Evolutionary conservation across 768 basidiomycete genomes (phyloP).

Genomic region (Mycena epipterygia): DNA sequence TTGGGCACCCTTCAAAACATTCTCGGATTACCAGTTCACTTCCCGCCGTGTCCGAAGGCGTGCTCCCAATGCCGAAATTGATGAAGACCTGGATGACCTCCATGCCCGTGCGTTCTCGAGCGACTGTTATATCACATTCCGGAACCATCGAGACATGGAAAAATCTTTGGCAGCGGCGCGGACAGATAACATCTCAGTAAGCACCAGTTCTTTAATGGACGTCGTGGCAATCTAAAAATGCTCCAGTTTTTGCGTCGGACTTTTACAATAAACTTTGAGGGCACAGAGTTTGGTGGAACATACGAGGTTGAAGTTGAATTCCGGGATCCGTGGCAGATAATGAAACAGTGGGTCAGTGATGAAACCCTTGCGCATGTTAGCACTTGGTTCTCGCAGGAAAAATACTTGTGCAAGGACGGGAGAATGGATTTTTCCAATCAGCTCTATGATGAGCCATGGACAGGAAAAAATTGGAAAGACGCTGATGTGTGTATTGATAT

Average conservation of each 20-base stretch:
- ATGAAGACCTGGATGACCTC: slow-evolving; percentile 19
- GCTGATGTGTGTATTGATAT: slow-evolving; percentile 23
- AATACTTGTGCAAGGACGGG: slow-evolving; percentile 28
- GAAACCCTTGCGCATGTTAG: slow-evolving; percentile 24
- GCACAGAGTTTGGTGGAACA: slow-evolving; percentile 4
- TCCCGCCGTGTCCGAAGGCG: slow-evolving; percentile 16
- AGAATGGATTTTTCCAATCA: slow-evolving; percentile 12
- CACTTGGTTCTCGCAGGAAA: slow-evolving; percentile 31
- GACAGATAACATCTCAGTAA: slow-evolving; percentile 21
- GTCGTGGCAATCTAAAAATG: background rate
- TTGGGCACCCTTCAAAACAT: slow-evolving; percentile 25
- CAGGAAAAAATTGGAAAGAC: slow-evolving; percentile 30
- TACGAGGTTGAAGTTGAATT: slow-evolving; percentile 34
- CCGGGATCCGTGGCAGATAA: slow-evolving; percentile 38
- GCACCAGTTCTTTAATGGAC: background rate
- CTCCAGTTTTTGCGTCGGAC: slow-evolving; percentile 25
- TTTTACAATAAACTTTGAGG: slow-evolving; percentile 18
- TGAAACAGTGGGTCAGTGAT: slow-evolving; percentile 25
- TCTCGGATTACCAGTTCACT: slow-evolving; percentile 16
- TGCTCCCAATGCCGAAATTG: slow-evolving; percentile 18
- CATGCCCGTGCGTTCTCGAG: background rate
- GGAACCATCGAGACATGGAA: slow-evolving; percentile 26
- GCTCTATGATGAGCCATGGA: slow-evolving; percentile 35
- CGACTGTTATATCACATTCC: slow-evolving; percentile 9
- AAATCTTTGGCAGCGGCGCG: slow-evolving; percentile 26